phyloP scores from a whole-genome alignment of 805 yeast genomes.

The Candida nanaspora region DNA sequence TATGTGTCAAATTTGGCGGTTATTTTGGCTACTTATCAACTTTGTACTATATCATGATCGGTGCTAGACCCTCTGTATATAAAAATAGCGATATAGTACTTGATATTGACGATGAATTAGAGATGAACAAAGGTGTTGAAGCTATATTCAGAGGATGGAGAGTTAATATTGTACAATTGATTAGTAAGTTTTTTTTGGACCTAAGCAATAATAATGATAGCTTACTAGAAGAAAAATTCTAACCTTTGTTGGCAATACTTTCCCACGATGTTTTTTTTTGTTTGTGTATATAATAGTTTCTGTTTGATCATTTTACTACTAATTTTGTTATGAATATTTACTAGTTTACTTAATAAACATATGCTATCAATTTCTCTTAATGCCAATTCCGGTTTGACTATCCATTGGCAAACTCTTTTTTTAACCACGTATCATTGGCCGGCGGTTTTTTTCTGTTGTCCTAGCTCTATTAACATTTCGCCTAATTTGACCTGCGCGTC shows the following conservation, averaged over 20 bases:
- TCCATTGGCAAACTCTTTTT: too few species aligned
- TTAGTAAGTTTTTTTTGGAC: slow-evolving; percentile 78
- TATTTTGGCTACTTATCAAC: slow-evolving; percentile 51
- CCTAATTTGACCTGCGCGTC: slow-evolving; percentile 14
- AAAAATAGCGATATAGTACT: slow-evolving; percentile 14
- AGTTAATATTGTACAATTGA: slow-evolving; percentile 68
- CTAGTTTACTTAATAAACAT: too few species aligned
- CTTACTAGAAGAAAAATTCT: slow-evolving; percentile 34
- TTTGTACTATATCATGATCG: slow-evolving; percentile 38
- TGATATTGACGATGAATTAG: slow-evolving; percentile 22
- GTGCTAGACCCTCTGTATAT: slow-evolving; percentile 24
- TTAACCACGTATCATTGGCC: not conserved
- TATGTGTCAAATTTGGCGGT: slow-evolving; percentile 54
- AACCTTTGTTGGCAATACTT: too few species aligned
- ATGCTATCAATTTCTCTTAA: too few species aligned
- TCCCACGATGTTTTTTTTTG: too few species aligned
- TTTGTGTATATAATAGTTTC: not conserved
- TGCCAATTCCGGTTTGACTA: too few species aligned
- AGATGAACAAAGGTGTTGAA: slow-evolving; percentile 38
- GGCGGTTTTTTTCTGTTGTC: slow-evolving; percentile 2
- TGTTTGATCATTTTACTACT: too few species aligned
- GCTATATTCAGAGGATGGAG: slow-evolving; percentile 87
- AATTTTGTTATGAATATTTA: too few species aligned
- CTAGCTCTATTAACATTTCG: slow-evolving; percentile 11
- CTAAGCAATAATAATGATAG: slow-evolving; percentile 45